A percentile compares a stretch with the other conserved stretches of the same genome.
Evolutionary conservation across 2,329 filamentous ascomycete genomes (phyloP).

Genomic region (Penicillium janthinellum): DNA sequence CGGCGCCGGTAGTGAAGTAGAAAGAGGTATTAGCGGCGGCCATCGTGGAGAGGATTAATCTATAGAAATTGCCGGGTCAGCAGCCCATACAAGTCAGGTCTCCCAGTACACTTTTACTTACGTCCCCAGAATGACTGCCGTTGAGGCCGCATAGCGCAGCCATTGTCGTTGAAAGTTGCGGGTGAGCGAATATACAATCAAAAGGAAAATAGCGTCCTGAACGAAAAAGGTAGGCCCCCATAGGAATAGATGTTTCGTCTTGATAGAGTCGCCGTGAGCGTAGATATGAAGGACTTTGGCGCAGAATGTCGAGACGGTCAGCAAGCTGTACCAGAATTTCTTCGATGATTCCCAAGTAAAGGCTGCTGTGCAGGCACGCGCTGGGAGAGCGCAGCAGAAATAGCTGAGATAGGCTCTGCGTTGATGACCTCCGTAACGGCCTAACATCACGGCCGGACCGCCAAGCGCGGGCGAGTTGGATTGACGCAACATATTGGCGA

Average conservation of each 20-base stretch:
- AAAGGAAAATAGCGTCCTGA: conserved; percentile 23
- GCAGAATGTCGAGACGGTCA: conserved; percentile 20
- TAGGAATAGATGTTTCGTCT: conserved; percentile 15
- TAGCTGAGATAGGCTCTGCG: conserved; percentile 1
- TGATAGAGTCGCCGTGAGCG: conserved; percentile 24
- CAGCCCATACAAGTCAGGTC: no score
- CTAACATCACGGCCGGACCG: background rate
- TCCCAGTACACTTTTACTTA: conserved; percentile 1
- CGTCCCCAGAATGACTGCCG: conserved; percentile 10
- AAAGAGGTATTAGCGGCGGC: conserved; percentile 38
- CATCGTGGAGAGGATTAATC: conserved; percentile 37
- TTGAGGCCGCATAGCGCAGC: conserved; percentile 5
- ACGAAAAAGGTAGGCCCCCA: conserved; percentile 31
- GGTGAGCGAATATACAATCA: conserved; percentile 16
- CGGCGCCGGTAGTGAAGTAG: conserved; percentile 37
- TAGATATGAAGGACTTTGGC: conserved; percentile 30
- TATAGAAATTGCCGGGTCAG: conserved; percentile 10
- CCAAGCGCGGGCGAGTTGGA: background rate
- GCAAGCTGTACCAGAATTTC: conserved; percentile 25
- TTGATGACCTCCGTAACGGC: conserved; percentile 4
- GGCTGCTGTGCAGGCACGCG: conserved; percentile 9
- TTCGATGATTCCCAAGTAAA: conserved; percentile 17
- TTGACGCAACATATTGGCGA: conserved; percentile 8
- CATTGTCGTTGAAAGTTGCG: conserved; percentile 11
- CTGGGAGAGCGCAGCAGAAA: conserved; percentile 19